A percentile compares a stretch with the other conserved stretches of the same genome.
phyloP scores from a whole-genome alignment of 495 filamentous ascomycete species.

The Aspergillus sclerotiicarbonarius region DNA sequence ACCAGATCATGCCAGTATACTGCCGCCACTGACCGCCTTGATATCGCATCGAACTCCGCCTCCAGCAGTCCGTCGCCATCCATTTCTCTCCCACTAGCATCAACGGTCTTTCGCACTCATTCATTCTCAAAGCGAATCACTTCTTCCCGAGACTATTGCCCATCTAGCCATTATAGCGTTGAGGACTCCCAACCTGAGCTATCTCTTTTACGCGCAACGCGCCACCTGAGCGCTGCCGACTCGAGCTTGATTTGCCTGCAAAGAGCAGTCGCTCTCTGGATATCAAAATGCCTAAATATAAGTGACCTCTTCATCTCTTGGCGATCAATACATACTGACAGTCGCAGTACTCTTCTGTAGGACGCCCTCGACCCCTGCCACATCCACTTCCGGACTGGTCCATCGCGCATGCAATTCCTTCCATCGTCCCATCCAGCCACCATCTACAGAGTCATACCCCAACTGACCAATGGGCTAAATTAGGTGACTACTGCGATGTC shows the following conservation, averaged over 20 bases:
- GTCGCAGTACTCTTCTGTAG: constrained; percentile 66
- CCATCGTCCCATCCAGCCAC: constrained; percentile 1
- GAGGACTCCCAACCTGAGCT: background rate
- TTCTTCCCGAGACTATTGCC: background rate
- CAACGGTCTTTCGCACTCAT: background rate
- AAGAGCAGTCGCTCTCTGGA: constrained; percentile 21
- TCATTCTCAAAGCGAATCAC: background rate
- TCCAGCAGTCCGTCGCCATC: background rate
- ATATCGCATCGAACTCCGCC: constrained; percentile 13
- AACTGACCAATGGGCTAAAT: constrained; percentile 19
- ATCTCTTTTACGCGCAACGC: constrained; percentile 12
- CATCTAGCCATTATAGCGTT: constrained; percentile 1
- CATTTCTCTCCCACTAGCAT: constrained; percentile 2
- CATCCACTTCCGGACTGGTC: background rate
- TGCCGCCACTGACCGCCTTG: constrained; percentile 10
- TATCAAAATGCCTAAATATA: constrained; percentile 78
- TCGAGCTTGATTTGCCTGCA: constrained; percentile 24
- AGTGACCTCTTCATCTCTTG: constrained; percentile 35
- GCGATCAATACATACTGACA: constrained; percentile 44
- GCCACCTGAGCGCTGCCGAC: constrained; percentile 13
- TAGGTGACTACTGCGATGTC: constrained; percentile 99
- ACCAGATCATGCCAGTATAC: background rate
- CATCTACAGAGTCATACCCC: background rate
- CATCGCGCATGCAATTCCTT: background rate
- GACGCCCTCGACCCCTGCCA: constrained; percentile 24